These are phyloP conservation scores for Porpolomopsis calyptriformis DNA, from an alignment of 768 basidiomycete species.

Conservation along the genomic window DNA sequence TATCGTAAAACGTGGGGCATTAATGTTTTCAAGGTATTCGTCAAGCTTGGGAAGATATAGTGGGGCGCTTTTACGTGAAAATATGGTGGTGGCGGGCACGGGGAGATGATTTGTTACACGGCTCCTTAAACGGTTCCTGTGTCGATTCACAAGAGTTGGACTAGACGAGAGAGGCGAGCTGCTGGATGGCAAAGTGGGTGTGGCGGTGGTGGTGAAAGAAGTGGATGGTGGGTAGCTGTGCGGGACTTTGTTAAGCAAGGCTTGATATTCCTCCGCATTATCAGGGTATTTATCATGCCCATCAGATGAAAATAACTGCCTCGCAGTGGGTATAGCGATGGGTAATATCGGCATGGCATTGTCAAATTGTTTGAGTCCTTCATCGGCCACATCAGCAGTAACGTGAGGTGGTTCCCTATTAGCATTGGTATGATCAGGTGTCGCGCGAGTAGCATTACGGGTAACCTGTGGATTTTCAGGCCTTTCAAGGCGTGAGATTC, in stretches of 20 bases:
- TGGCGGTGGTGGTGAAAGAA: too few relatives aligned
- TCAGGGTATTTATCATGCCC: neutral
- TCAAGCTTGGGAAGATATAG: conserved; percentile 56
- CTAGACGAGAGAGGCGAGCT: neutral
- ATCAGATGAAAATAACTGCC: neutral
- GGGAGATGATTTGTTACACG: conserved; percentile 28
- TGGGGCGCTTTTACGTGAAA: conserved; percentile 47
- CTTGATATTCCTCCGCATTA: neutral
- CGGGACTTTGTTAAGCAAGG: neutral
- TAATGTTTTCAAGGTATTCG: conserved; percentile 38
- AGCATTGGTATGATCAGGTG: neutral
- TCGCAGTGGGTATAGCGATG: neutral
- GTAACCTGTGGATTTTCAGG: neutral
- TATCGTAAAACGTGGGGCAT: conserved; percentile 31
- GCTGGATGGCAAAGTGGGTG: neutral
- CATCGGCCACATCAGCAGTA: conserved; percentile 2
- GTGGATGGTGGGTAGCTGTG: neutral
- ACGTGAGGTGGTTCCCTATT: neutral
- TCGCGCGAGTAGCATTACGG: neutral
- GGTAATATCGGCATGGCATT: neutral
- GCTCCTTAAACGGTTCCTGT: conserved; percentile 2
- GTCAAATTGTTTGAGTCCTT: neutral
- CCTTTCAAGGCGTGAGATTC: neutral
- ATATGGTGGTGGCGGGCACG: conserved; percentile 45
- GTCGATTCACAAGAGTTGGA: neutral